Conservation (phyloP, 352 stramenopile species). For the Sclerospora graminicola region DNA sequence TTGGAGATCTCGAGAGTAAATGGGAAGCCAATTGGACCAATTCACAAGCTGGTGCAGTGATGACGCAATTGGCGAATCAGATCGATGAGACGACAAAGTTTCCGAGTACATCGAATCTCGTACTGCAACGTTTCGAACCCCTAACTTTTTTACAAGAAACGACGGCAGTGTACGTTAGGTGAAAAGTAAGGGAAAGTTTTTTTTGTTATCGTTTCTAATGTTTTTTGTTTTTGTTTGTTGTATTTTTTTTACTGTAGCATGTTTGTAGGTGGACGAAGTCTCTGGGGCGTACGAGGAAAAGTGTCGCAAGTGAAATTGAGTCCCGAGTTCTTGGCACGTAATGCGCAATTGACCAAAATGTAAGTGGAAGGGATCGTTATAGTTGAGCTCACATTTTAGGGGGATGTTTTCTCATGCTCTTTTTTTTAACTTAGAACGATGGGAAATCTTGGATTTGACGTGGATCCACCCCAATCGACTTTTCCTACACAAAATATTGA, state of each 20-base stretch:
- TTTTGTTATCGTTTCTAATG: too few species aligned
- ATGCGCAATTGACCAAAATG: slow-evolving; percentile 33
- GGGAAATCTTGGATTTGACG: slow-evolving; percentile 39
- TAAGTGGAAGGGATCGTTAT: not conserved
- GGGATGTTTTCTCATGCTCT: not conserved
- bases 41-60: not conserved
- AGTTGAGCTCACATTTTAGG: slow-evolving; percentile 1
- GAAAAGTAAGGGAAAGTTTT: too few species aligned
- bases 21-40: slow-evolving; percentile 1
- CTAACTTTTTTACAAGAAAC: slow-evolving; percentile 25
- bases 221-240: too few species aligned
- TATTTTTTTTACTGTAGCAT: slow-evolving; percentile 4
- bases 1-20: slow-evolving; percentile 18
- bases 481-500: slow-evolving; percentile 29
- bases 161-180: slow-evolving; percentile 2
- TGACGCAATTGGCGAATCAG: too few species aligned
- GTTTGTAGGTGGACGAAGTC: slow-evolving; percentile 40
- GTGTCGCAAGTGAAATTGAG: slow-evolving; percentile 27
- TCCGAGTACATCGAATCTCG: slow-evolving; percentile 29
- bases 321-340: slow-evolving; percentile 18
- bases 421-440: slow-evolving; percentile 20
- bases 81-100: slow-evolving; percentile 16
- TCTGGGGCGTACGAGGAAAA: slow-evolving; percentile 34
- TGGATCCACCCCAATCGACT: slow-evolving; percentile 25
- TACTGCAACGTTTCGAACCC: slow-evolving; percentile 27